Evolutionary conservation across 805 yeast genomes (phyloP).

Genomic region (Lipomyces mesembrius): DNA sequence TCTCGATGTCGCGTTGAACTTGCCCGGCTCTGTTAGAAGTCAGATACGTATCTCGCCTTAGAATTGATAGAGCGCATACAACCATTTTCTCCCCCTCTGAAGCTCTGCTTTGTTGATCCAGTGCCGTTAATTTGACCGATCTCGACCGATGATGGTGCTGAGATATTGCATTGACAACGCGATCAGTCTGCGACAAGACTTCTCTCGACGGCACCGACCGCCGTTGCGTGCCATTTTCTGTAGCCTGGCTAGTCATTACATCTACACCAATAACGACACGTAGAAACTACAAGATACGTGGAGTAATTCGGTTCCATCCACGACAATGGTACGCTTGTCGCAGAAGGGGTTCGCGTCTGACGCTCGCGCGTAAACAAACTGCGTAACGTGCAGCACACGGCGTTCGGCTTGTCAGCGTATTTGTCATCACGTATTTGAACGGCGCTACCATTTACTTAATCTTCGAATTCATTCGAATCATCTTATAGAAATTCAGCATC

Average conservation of each 20-base stretch:
- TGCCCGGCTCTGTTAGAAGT: constrained; percentile 6
- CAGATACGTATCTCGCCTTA: background rate
- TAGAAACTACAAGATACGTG: background rate
- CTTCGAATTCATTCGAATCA: background rate
- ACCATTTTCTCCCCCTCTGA: background rate
- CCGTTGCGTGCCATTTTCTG: constrained; percentile 1
- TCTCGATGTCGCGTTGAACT: constrained; percentile 19
- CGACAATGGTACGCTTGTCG: background rate
- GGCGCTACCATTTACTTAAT: background rate
- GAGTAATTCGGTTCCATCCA: background rate
- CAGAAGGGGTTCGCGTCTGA: background rate
- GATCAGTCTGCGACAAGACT: constrained; percentile 25
- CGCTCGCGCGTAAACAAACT: constrained; percentile 17
- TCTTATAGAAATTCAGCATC: background rate
- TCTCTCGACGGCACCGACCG: constrained; percentile 11
- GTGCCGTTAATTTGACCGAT: background rate
- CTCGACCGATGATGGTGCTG: constrained; percentile 5
- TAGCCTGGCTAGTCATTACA: background rate
- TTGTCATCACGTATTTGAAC: background rate
- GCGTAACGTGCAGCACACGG: background rate
- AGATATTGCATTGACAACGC: constrained; percentile 23
- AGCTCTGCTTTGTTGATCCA: background rate
- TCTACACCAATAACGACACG: background rate
- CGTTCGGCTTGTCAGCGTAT: background rate
- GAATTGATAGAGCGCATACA: background rate